These are phyloP conservation scores for Metarhizium guizhouense DNA, from an alignment of 2,329 filamentous ascomycete species.

Conservation along the genomic window DNA sequence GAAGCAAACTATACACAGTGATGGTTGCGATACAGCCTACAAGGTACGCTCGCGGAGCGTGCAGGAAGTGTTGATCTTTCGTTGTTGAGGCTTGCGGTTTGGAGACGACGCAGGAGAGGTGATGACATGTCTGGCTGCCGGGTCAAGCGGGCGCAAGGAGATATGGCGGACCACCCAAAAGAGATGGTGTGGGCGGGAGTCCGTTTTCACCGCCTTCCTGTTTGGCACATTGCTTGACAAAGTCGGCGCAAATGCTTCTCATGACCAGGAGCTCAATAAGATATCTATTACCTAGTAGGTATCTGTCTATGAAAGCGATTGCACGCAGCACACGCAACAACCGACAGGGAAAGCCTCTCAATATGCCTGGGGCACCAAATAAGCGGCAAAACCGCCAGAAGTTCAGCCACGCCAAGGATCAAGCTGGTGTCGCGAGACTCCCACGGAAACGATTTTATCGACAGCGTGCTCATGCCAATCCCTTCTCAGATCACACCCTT, in stretches of 20 bases:
- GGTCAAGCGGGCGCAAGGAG: not conserved
- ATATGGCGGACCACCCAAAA: not conserved
- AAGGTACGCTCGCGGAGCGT: not conserved
- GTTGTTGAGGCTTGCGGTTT: not conserved
- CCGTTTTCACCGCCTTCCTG: slow-evolving; percentile 10
- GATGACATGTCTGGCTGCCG: not conserved
- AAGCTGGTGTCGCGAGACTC: slow-evolving; percentile 49
- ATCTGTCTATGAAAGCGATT: not conserved
- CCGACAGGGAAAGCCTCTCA: not conserved
- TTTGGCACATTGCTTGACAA: not conserved
- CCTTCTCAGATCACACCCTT: slow-evolving; percentile 89
- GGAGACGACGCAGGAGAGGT: not conserved
- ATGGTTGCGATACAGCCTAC: not conserved
- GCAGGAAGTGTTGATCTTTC: not conserved
- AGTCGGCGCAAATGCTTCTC: not conserved
- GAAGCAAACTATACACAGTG: not conserved
- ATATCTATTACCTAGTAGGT: not conserved
- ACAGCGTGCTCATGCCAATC: slow-evolving; percentile 93
- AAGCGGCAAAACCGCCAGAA: slow-evolving; percentile 59
- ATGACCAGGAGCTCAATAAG: not conserved
- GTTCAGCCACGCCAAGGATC: slow-evolving; percentile 48
- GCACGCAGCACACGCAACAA: not conserved
- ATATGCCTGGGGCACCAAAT: slow-evolving; percentile 26
- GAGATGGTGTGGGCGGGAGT: not conserved
- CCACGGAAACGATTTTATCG: slow-evolving; percentile 95